These are phyloP conservation scores for Cruciata laevipes DNA, from an alignment of 257 asterid species.

Conservation along the genomic window DNA sequence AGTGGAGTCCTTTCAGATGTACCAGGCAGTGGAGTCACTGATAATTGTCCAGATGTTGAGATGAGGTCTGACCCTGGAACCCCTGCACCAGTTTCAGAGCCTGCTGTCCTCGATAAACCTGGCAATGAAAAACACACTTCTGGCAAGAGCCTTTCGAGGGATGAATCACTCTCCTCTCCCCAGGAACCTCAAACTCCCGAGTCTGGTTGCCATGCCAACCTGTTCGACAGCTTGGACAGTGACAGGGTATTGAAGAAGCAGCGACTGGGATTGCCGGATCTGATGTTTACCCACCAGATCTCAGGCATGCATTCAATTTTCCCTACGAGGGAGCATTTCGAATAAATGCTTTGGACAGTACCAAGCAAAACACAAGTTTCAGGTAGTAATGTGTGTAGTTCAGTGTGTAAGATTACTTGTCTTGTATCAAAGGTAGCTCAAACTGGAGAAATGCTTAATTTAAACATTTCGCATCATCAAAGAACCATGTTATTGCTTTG, in stretches of 20 bases:
- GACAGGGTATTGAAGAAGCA: constrained; percentile 54
- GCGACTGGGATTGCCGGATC: constrained; percentile 33
- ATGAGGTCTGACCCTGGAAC: constrained; percentile 62
- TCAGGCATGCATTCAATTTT: constrained; percentile 49
- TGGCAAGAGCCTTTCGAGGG: constrained; percentile 55
- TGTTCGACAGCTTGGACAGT: constrained; percentile 33
- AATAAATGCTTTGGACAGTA: not conserved
- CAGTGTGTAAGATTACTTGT: constrained; percentile 13
- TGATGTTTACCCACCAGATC: constrained; percentile 42
- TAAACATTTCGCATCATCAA: constrained; percentile 3
- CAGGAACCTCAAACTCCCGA: constrained; percentile 86
- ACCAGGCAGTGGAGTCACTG: constrained; percentile 42
- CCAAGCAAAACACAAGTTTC: not conserved
- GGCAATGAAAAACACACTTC: constrained; percentile 37
- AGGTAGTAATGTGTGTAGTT: constrained; percentile 11
- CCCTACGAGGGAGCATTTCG: constrained; percentile 38
- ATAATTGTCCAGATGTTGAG: constrained; percentile 47
- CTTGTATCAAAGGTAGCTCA: not conserved
- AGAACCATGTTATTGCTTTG: constrained; percentile 6
- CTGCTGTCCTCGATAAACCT: constrained; percentile 46
- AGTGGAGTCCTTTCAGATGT: constrained; percentile 66
- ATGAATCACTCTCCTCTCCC: constrained; percentile 70
- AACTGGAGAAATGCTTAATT: constrained; percentile 3
- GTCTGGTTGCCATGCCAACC: constrained; percentile 43
- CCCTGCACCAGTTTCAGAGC: constrained; percentile 75